These are phyloP conservation scores for Puccinia hordei DNA, from an alignment of 1,284 basidiomycete species.

Conservation along the genomic window DNA sequence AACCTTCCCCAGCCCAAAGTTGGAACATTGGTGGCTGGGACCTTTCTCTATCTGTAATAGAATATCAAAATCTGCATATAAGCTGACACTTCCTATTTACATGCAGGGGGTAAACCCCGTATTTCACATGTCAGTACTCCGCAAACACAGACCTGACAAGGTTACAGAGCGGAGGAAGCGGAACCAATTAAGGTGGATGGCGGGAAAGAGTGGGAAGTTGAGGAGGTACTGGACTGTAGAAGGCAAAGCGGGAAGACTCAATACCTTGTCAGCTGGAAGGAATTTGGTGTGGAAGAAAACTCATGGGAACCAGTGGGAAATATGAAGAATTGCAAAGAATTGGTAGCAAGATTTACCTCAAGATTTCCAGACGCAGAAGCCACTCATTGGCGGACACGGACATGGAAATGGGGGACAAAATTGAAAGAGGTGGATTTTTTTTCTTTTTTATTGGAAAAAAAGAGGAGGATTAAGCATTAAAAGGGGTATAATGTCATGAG, in stretches of 20 bases:
- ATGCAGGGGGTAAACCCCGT: not conserved
- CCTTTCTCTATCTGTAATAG: too few relatives aligned
- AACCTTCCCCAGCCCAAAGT: conserved; percentile 7
- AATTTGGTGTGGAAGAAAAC: not conserved
- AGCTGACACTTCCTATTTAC: not conserved
- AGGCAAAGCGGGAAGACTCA: not conserved
- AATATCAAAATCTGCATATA: conserved; percentile 1
- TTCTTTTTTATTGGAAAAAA: too few relatives aligned
- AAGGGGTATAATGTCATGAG: too few relatives aligned
- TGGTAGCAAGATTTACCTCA: not conserved
- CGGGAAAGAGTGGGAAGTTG: too few relatives aligned
- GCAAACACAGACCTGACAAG: not conserved
- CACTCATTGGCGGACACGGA: not conserved
- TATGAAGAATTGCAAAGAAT: not conserved
- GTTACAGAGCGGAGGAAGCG: too few relatives aligned
- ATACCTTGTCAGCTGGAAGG: not conserved
- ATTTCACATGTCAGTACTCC: not conserved
- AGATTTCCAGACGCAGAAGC: not conserved
- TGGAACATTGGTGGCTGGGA: not conserved
- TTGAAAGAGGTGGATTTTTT: too few relatives aligned
- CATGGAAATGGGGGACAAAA: too few relatives aligned
- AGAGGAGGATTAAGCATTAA: too few relatives aligned
- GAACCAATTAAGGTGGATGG: too few relatives aligned
- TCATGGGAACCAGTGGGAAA: not conserved
- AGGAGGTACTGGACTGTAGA: too few relatives aligned